Percentiles rank a stretch among this genome's conserved stretches.
These are phyloP conservation scores for Aureobasidium subglaciale DNA, from an alignment of 2,329 filamentous ascomycete species.

Conservation along the genomic window DNA sequence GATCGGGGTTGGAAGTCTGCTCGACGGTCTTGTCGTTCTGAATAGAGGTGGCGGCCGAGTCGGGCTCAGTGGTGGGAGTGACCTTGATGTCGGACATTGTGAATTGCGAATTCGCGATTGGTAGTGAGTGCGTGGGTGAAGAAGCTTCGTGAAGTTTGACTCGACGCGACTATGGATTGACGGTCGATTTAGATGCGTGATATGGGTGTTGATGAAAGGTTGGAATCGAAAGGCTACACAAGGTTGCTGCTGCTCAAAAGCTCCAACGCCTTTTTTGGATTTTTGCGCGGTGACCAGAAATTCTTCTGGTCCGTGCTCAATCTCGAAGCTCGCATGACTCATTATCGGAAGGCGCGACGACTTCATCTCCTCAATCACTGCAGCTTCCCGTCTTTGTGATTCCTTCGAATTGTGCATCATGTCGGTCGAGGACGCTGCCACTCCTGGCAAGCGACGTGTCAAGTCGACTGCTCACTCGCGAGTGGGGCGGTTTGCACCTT, in stretches of 20 bases:
- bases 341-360: neutral
- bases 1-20: conserved; percentile 13
- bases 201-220: neutral
- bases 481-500: no score
- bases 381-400: neutral
- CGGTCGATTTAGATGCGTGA: neutral
- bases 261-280: neutral
- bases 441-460: no score
- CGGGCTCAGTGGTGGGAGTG: conserved; percentile 10
- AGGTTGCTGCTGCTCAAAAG: conserved; percentile 1
- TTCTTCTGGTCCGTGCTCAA: neutral
- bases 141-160: conserved; percentile 1
- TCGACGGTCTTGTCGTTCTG: conserved; percentile 15
- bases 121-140: neutral
- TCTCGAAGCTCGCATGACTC: conserved; percentile 6
- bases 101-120: neutral
- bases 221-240: conserved; percentile 4
- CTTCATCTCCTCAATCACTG: neutral
- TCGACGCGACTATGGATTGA: neutral
- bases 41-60: conserved; percentile 16
- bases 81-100: conserved; percentile 15
- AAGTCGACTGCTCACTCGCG: no score
- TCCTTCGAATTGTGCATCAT: neutral
- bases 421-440: neutral
- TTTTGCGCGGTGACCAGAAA: neutral